Percentiles rank a stretch among this genome's conserved stretches.
Evolutionary conservation across 768 basidiomycete species (phyloP).

Genomic region (Dendrothele bispora): DNA sequence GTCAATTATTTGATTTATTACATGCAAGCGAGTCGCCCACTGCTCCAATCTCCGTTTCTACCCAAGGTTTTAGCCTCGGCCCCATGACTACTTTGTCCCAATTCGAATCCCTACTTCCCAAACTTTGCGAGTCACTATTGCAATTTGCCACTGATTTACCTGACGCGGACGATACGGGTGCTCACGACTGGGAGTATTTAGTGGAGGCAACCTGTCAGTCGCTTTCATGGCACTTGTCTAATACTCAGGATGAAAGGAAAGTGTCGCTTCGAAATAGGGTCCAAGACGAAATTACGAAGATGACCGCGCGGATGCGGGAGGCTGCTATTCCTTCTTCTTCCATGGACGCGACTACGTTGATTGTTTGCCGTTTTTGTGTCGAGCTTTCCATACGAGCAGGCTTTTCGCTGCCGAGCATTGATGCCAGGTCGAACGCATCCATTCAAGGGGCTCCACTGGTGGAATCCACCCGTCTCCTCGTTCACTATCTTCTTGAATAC

Average conservation of each 20-base stretch:
- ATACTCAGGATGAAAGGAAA: conserved; percentile 32
- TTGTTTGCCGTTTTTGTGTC: conserved; percentile 62
- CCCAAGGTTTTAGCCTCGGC: conserved; percentile 44
- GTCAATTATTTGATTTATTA: conserved; percentile 57
- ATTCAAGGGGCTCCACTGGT: neutral
- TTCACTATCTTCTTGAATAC: neutral
- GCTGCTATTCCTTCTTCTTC: conserved; percentile 28
- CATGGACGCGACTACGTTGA: conserved; percentile 39
- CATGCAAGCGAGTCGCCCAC: conserved; percentile 20
- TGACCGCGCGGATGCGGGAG: conserved; percentile 39
- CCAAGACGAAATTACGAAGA: conserved; percentile 33
- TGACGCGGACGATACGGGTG: conserved; percentile 28
- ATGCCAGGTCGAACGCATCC: neutral
- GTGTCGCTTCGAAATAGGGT: conserved; percentile 29
- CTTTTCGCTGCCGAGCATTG: neutral
- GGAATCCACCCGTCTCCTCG: neutral
- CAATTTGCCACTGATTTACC: conserved; percentile 37
- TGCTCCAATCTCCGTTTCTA: conserved; percentile 28
- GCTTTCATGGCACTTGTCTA: conserved; percentile 43
- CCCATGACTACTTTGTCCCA: conserved; percentile 40
- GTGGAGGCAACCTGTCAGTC: conserved; percentile 43
- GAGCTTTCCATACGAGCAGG: conserved; percentile 51
- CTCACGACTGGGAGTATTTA: conserved; percentile 38
- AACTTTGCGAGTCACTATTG: conserved; percentile 44
- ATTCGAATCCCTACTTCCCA: conserved; percentile 46